These are phyloP conservation scores for Rutstroemia sydowiana DNA, from an alignment of 2,329 filamentous ascomycete genomes.

Conservation along the genomic window DNA sequence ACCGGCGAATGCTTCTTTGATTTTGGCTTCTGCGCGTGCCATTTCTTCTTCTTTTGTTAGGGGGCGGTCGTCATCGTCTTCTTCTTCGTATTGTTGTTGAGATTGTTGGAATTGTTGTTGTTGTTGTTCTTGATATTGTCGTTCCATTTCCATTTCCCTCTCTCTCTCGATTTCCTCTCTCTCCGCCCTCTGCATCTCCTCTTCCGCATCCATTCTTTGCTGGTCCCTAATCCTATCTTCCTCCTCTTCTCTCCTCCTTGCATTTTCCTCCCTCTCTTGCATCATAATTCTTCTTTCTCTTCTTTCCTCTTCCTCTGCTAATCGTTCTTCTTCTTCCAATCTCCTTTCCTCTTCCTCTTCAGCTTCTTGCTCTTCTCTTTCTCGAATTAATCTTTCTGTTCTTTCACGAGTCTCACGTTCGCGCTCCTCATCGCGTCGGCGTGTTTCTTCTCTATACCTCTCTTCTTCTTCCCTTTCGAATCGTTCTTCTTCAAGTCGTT, in stretches of 20 bases:
- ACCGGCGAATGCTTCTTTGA: too few species aligned
- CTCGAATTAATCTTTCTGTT: not conserved
- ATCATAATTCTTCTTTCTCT: not conserved
- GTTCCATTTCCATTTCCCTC: constrained; percentile 3
- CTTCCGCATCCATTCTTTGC: constrained; percentile 2
- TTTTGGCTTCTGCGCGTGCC: too few species aligned
- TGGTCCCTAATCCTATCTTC: not conserved
- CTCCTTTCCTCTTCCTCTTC: not conserved
- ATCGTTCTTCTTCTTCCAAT: constrained; percentile 3
- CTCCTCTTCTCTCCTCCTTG: not conserved
- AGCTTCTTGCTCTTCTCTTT: not conserved
- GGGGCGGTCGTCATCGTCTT: too few species aligned
- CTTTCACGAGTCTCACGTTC: constrained; percentile 1
- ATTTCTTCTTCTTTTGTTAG: too few species aligned
- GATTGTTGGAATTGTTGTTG: too few species aligned
- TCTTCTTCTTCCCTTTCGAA: constrained; percentile 1
- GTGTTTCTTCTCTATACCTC: not conserved
- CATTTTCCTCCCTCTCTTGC: not conserved
- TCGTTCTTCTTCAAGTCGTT: not conserved
- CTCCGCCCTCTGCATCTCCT: constrained; percentile 4
- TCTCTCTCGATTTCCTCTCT: constrained; percentile 1
- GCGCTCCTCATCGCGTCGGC: not conserved
- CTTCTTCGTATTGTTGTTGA: too few species aligned
- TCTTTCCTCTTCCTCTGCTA: constrained; percentile 9
- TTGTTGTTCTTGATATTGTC: not conserved